These are phyloP conservation scores for Mallotus nudiflorus DNA, from an alignment of 345 rosid genomes.

Conservation along the genomic window DNA sequence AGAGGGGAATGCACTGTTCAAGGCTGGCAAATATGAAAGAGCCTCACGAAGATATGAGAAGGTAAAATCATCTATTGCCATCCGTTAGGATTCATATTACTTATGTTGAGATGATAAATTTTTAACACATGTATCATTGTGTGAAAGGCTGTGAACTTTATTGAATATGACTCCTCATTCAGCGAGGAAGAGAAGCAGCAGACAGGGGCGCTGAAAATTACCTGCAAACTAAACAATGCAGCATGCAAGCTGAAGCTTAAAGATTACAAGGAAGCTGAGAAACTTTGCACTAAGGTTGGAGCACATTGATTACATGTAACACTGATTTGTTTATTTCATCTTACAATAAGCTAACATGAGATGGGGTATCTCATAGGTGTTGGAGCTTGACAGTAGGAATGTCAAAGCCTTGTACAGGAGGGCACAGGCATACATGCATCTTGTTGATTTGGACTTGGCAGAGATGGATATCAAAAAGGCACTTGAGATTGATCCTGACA, in stretches of 20 bases:
- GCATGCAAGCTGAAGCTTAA: slow-evolving; percentile 86
- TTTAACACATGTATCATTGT: neutral
- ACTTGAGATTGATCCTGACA: slow-evolving; percentile 78
- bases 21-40: slow-evolving; percentile 69
- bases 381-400: slow-evolving; percentile 61
- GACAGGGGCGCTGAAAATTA: slow-evolving; percentile 69
- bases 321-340: too few species aligned
- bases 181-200: slow-evolving; percentile 81
- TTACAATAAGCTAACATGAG: neutral
- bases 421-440: slow-evolving; percentile 70
- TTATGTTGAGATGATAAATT: too few species aligned
- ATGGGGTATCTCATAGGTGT: too few species aligned
- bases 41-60: slow-evolving; percentile 93
- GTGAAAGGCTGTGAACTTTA: slow-evolving; percentile 69
- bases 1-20: slow-evolving; percentile 80
- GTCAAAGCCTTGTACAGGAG: slow-evolving; percentile 83
- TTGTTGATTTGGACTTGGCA: slow-evolving; percentile 72
- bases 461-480: slow-evolving; percentile 80
- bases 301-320: too few species aligned
- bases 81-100: too few species aligned
- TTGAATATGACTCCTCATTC: slow-evolving; percentile 77
- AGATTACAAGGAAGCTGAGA: slow-evolving; percentile 78
- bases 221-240: slow-evolving; percentile 83
- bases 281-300: slow-evolving; percentile 68
- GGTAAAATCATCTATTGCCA: slow-evolving; percentile 38